phyloP scores from a whole-genome alignment of 2,329 filamentous ascomycete species.

The Aspergillus pseudonomiae region DNA sequence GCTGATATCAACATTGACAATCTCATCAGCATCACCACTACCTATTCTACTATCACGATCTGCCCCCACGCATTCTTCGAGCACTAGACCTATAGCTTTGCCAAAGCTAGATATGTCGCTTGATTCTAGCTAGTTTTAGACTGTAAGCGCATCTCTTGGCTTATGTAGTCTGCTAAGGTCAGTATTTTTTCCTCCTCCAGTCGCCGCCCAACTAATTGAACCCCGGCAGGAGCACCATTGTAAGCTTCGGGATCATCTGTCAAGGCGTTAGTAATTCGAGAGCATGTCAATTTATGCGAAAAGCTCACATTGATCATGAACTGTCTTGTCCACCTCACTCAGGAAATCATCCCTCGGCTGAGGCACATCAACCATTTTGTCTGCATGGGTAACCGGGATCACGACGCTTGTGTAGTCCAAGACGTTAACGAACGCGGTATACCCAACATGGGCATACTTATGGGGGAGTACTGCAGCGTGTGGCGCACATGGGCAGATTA shows the following conservation, averaged over 20 bases:
- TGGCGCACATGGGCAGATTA: conserved; percentile 48
- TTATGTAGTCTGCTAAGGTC: conserved; percentile 47
- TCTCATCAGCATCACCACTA: background rate
- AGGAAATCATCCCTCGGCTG: conserved; percentile 40
- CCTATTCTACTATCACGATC: background rate
- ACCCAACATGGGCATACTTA: conserved; percentile 52
- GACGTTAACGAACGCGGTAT: conserved; percentile 54
- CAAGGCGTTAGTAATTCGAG: conserved; percentile 8
- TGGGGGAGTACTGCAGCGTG: conserved; percentile 45
- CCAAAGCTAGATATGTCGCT: background rate
- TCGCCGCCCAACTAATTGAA: conserved; percentile 54
- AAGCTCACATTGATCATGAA: conserved; percentile 54
- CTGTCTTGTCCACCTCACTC: conserved; percentile 47
- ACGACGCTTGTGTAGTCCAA: conserved; percentile 60
- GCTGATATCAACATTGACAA: background rate
- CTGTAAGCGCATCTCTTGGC: conserved; percentile 13
- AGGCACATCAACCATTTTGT: conserved; percentile 54
- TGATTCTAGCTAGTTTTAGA: background rate
- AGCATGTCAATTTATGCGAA: background rate
- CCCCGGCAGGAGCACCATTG: conserved; percentile 51
- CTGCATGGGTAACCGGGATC: conserved; percentile 59
- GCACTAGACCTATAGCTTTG: background rate
- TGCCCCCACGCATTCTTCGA: background rate
- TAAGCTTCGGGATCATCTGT: conserved; percentile 54
- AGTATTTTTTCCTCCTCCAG: conserved; percentile 57